Evolutionary conservation across 495 filamentous ascomycete genomes (phyloP).

Genomic region (Penicillium cataractarum): DNA sequence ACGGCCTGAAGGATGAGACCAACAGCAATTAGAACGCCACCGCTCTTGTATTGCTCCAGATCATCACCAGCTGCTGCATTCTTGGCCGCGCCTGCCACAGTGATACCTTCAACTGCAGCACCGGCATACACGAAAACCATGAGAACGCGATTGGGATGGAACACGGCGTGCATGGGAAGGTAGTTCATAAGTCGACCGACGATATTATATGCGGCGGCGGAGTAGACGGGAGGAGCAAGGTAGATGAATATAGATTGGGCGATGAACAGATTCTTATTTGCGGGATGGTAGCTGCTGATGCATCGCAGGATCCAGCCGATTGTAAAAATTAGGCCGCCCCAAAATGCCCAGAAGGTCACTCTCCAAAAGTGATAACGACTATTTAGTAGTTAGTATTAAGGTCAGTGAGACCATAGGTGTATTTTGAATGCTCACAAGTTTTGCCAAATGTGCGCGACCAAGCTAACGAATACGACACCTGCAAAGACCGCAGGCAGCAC

Average conservation of each 20-base stretch:
- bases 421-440: conserved; percentile 33
- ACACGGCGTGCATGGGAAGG: conserved; percentile 45
- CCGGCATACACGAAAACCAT: conserved; percentile 41
- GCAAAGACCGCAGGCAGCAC: conserved; percentile 45
- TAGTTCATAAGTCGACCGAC: conserved; percentile 58
- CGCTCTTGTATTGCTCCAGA: conserved; percentile 25
- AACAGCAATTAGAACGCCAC: conserved; percentile 37
- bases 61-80: conserved; percentile 31
- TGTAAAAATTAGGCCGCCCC: conserved; percentile 43
- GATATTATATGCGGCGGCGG: conserved; percentile 61
- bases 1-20: conserved; percentile 40
- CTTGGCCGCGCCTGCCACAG: conserved; percentile 43
- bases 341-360: conserved; percentile 50
- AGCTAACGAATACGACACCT: conserved; percentile 36
- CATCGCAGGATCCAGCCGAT: conserved; percentile 47
- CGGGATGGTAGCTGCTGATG: conserved; percentile 40
- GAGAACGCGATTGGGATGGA: conserved; percentile 44
- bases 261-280: conserved; percentile 49
- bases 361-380: conserved; percentile 46
- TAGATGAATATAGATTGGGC: conserved; percentile 56
- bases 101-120: conserved; percentile 40
- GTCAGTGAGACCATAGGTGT: too few relatives aligned
- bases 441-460: conserved; percentile 42
- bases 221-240: conserved; percentile 56
- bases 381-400: not conserved